A percentile compares a stretch with the other conserved stretches of the same genome.
These are phyloP conservation scores for Dendrocalamus latiflorus DNA, from an alignment of 202 grass and related monocot species.

Conservation along the genomic window DNA sequence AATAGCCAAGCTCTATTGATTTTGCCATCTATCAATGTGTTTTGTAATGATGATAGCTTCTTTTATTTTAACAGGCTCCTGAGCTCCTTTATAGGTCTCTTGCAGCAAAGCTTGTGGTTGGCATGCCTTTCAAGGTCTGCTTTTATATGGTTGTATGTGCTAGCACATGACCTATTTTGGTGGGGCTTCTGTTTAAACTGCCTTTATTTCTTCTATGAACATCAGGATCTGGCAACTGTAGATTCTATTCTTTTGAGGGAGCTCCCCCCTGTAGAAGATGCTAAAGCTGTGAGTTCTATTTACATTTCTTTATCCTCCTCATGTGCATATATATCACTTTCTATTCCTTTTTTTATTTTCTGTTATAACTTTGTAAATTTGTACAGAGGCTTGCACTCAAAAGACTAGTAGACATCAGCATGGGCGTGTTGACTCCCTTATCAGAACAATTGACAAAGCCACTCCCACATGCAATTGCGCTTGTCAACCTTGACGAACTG, in stretches of 20 bases:
- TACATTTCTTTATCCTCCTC: conserved; percentile 4
- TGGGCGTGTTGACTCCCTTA: conserved; percentile 82
- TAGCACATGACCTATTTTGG: no score
- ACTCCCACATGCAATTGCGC: conserved; percentile 81
- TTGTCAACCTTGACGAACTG: conserved; percentile 87
- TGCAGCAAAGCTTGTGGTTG: no score
- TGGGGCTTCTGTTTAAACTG: background rate
- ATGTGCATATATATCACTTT: background rate
- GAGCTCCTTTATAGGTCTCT: no score
- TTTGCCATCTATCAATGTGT: no score
- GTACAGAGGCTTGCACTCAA: conserved; percentile 91
- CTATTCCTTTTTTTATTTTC: background rate
- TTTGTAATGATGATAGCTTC: no score
- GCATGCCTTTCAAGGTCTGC: no score
- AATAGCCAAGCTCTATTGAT: no score
- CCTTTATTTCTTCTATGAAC: conserved; percentile 22
- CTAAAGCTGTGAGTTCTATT: conserved; percentile 58
- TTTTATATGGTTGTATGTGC: no score
- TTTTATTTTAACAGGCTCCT: no score
- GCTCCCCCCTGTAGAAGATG: conserved; percentile 87
- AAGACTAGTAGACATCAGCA: conserved; percentile 96
- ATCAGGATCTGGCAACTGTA: conserved; percentile 92
- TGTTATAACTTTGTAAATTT: conserved; percentile 32
- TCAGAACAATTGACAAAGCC: no score
- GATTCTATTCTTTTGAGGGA: conserved; percentile 96